A percentile compares a stretch with the other conserved stretches of the same genome.
phyloP scores from a whole-genome alignment of 805 yeast species.

The Metschnikowia amazonensis region DNA sequence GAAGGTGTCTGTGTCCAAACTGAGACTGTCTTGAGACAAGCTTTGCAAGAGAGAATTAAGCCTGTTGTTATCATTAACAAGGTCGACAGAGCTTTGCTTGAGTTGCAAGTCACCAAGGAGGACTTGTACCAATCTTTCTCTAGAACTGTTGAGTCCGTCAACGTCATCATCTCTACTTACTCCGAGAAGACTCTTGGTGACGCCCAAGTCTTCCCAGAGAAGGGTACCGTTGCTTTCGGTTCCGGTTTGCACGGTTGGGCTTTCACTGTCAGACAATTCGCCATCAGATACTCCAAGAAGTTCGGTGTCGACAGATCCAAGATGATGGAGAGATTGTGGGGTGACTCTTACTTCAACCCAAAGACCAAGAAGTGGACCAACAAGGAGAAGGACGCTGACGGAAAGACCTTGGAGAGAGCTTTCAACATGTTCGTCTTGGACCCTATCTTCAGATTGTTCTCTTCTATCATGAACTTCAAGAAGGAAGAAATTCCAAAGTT shows the following conservation, averaged over 20 bases:
- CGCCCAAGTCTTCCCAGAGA: slow-evolving; percentile 97
- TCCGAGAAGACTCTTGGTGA: slow-evolving; percentile 89
- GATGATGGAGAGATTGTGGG: slow-evolving; percentile 99
- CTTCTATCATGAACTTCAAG: slow-evolving; percentile 98
- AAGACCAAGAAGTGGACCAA: slow-evolving; percentile 99
- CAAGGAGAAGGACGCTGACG: slow-evolving; percentile 93
- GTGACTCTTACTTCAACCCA: slow-evolving; percentile 99
- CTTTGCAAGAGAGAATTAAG: slow-evolving; percentile 98
- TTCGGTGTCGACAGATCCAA: slow-evolving; percentile 97
- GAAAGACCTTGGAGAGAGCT: slow-evolving; percentile 96
- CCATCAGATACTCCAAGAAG: slow-evolving; percentile 96
- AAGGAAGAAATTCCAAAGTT: slow-evolving; percentile 92
- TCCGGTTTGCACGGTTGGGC: slow-evolving; percentile 99
- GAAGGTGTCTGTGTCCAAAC: slow-evolving; percentile 99
- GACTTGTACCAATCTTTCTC: slow-evolving; percentile 97
- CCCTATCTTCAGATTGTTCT: slow-evolving; percentile 97
- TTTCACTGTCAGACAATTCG: slow-evolving; percentile 98
- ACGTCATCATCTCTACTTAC: slow-evolving; percentile 96
- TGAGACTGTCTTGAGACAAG: slow-evolving; percentile 98
- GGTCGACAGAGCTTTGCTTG: slow-evolving; percentile 99
- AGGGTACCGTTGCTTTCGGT: slow-evolving; percentile 99
- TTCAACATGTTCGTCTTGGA: slow-evolving; percentile 98
- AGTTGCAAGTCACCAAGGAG: slow-evolving; percentile 98
- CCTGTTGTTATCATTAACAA: slow-evolving; percentile 98
- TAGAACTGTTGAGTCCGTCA: slow-evolving; percentile 99